Percentiles rank a stretch among this genome's conserved stretches.
phyloP scores from a whole-genome alignment of 1,284 basidiomycete species.

The Xerocomus minutiporus region DNA sequence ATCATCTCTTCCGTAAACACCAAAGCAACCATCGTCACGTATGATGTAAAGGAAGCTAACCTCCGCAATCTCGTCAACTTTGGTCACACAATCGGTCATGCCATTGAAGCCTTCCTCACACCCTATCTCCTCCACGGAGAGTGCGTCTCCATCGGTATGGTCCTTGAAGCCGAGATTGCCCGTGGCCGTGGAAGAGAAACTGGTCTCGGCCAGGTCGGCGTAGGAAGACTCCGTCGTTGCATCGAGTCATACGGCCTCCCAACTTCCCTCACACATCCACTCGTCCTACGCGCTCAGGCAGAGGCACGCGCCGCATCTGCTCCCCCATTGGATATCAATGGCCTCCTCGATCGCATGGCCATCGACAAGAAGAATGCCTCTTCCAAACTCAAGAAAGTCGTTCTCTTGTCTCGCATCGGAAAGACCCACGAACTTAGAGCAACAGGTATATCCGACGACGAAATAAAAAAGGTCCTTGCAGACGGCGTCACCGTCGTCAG shows the following conservation, averaged over 20 bases:
- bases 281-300: slow-evolving; percentile 49
- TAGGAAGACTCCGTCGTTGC: slow-evolving; percentile 81
- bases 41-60: slow-evolving; percentile 93
- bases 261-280: slow-evolving; percentile 70
- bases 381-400: slow-evolving; percentile 81
- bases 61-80: slow-evolving; percentile 97
- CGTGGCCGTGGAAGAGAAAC: slow-evolving; percentile 64
- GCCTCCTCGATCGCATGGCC: slow-evolving; percentile 86
- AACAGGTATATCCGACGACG: slow-evolving; percentile 74
- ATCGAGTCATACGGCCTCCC: slow-evolving; percentile 87
- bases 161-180: slow-evolving; percentile 89
- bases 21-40: slow-evolving; percentile 92
- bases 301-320: slow-evolving; percentile 50
- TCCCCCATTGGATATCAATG: slow-evolving; percentile 71
- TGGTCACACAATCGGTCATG: slow-evolving; percentile 94
- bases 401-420: slow-evolving; percentile 87
- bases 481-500: slow-evolving; percentile 74
- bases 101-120: slow-evolving; percentile 90
- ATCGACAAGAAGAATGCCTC: slow-evolving; percentile 99
- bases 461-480: slow-evolving; percentile 78
- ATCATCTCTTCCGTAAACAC: slow-evolving; percentile 87
- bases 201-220: slow-evolving; percentile 80
- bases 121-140: slow-evolving; percentile 91
- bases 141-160: slow-evolving; percentile 90
- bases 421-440: slow-evolving; percentile 91